Percentiles rank a stretch among this genome's conserved stretches.
Conservation (phyloP, 1,284 basidiomycete species). For the Microbotryum scabiosae region DNA sequence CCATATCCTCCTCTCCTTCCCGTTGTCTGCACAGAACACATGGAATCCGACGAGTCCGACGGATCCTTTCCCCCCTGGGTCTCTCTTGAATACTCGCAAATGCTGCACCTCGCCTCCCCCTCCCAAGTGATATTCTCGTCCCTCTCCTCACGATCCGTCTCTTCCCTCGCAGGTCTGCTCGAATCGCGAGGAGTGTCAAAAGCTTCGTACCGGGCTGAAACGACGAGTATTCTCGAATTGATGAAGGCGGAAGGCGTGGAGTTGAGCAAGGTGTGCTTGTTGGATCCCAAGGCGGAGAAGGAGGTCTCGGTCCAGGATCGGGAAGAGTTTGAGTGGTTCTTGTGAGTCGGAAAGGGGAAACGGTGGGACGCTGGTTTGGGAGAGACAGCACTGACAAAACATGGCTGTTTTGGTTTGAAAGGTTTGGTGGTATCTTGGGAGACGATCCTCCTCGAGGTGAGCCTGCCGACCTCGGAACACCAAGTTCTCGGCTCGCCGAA, state of each 20-base stretch:
- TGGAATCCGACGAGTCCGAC: conserved; percentile 82
- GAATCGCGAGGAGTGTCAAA: conserved; percentile 42
- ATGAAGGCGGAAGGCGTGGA: conserved; percentile 50
- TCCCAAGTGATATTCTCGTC: conserved; percentile 71
- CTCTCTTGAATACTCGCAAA: conserved; percentile 35
- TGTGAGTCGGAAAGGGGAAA: conserved; percentile 60
- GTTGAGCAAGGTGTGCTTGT: conserved; percentile 63
- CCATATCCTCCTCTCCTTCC: not conserved
- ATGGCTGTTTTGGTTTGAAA: not conserved
- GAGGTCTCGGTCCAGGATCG: conserved; percentile 65
- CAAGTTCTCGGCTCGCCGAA: too few relatives aligned
- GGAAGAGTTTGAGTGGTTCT: conserved; percentile 66
- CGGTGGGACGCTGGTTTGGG: conserved; percentile 41
- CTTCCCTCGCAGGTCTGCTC: conserved; percentile 47
- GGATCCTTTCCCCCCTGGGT: conserved; percentile 74
- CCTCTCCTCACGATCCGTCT: conserved; percentile 60
- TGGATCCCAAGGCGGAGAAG: conserved; percentile 73
- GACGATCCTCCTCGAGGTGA: conserved; percentile 79
- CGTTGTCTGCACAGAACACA: conserved; percentile 58
- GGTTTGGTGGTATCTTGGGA: conserved; percentile 48
- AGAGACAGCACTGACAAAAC: conserved; percentile 31
- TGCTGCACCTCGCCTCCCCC: conserved; percentile 54
- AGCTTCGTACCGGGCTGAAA: conserved; percentile 46
- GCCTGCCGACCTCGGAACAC: not conserved
- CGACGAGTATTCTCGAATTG: conserved; percentile 56